Conservation (phyloP, 2,329 filamentous ascomycete species). For the Epicoccum nigrum region DNA sequence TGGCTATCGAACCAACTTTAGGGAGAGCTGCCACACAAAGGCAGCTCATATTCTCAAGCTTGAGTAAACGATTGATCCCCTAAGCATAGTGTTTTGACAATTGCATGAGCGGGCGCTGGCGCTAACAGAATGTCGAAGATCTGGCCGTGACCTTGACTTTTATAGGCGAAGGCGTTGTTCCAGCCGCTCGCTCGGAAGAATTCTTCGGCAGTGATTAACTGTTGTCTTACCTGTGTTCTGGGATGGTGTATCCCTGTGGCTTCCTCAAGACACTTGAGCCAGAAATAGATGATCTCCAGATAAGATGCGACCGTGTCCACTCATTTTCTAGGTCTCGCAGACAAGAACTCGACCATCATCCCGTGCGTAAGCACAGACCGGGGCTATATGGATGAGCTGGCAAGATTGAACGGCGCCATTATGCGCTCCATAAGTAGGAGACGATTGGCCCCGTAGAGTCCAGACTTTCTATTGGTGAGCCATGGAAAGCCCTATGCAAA, state of each 20-base stretch:
- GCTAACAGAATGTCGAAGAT: neutral
- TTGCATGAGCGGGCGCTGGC: neutral
- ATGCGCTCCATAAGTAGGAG: neutral
- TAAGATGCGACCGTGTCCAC: too few species aligned
- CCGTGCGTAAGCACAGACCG: too few species aligned
- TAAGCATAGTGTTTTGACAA: neutral
- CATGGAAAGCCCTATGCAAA: neutral
- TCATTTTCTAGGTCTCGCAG: too few species aligned
- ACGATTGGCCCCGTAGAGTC: conserved; percentile 4
- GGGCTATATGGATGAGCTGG: neutral
- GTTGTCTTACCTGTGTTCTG: too few species aligned
- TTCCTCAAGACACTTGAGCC: too few species aligned
- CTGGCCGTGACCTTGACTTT: neutral
- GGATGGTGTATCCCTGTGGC: too few species aligned
- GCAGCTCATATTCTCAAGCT: neutral
- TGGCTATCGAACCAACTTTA: too few species aligned
- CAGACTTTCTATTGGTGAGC: neutral
- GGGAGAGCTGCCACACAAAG: too few species aligned
- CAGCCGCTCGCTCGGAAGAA: conserved; percentile 2
- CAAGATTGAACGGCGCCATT: neutral
- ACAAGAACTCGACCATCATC: too few species aligned
- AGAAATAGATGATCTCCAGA: too few species aligned
- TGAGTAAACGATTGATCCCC: neutral
- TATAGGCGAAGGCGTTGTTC: neutral
- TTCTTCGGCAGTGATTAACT: too few species aligned